A percentile compares a stretch with the other conserved stretches of the same genome.
phyloP scores from a whole-genome alignment of 441 rosid species.

The Erodium moschatum region DNA sequence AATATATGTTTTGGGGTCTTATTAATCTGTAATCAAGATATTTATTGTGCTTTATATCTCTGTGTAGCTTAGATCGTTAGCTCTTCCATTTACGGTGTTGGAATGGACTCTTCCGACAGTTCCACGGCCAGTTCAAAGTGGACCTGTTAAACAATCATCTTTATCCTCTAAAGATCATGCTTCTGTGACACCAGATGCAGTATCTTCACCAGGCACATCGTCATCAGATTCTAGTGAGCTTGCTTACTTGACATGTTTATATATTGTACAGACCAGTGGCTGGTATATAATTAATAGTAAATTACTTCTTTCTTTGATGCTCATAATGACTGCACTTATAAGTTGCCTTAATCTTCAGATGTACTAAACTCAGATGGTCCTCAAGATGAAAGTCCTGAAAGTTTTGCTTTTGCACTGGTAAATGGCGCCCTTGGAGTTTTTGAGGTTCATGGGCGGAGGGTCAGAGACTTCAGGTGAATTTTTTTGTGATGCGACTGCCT shows the following conservation, averaged over 20 bases:
- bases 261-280: slow-evolving; percentile 15
- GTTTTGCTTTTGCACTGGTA: slow-evolving; percentile 90
- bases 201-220: slow-evolving; percentile 33
- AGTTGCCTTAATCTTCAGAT: slow-evolving; percentile 34
- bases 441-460: slow-evolving; percentile 92
- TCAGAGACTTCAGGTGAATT: slow-evolving; percentile 79
- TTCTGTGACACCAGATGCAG: slow-evolving; percentile 40
- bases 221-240: slow-evolving; percentile 68
- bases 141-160: slow-evolving; percentile 43
- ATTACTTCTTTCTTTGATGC: slow-evolving; percentile 9
- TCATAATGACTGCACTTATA: slow-evolving; percentile 19
- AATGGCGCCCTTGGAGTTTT: slow-evolving; percentile 99
- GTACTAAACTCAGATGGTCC: slow-evolving; percentile 44
- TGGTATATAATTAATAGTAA: slow-evolving; percentile 15
- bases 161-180: slow-evolving; percentile 32
- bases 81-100: slow-evolving; percentile 96
- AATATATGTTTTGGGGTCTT: slow-evolving; percentile 9
- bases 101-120: slow-evolving; percentile 99
- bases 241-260: slow-evolving; percentile 19
- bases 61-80: slow-evolving; percentile 98
- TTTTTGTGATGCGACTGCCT: slow-evolving; percentile 8
- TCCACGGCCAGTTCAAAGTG: slow-evolving; percentile 62
- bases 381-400: slow-evolving; percentile 71
- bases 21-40: slow-evolving; percentile 24
- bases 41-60: slow-evolving; percentile 37